A percentile compares a stretch with the other conserved stretches of the same genome.
Evolutionary conservation across 495 filamentous ascomycete species (phyloP).

Genomic region (Penicillium angulare): DNA sequence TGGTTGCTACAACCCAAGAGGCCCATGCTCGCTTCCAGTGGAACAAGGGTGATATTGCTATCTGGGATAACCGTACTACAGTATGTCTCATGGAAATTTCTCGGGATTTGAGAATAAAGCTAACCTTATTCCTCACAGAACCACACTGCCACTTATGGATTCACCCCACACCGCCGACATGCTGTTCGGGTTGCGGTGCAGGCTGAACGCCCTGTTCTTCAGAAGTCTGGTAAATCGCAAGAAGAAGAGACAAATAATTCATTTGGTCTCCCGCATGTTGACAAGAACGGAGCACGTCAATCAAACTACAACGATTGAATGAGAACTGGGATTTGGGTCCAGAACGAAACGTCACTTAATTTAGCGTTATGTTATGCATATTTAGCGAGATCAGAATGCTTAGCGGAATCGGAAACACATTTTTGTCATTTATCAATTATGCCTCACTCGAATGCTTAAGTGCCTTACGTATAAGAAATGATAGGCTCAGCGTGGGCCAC

Average conservation of each 20-base stretch:
- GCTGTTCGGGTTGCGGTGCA: constrained; percentile 60
- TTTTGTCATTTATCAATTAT: no score
- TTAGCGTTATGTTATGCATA: neutral
- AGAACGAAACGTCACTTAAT: neutral
- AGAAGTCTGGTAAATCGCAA: constrained; percentile 54
- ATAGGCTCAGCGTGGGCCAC: no score
- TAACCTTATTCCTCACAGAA: constrained; percentile 40
- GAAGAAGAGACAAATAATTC: constrained; percentile 54
- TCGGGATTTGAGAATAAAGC: no score
- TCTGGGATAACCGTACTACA: constrained; percentile 74
- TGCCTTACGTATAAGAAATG: neutral
- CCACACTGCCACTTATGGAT: constrained; percentile 60
- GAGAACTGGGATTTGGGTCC: neutral
- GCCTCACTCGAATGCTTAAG: neutral
- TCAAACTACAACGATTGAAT: constrained; percentile 64
- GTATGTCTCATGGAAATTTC: no score
- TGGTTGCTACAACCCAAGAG: constrained; percentile 63
- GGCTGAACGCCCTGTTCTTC: constrained; percentile 55
- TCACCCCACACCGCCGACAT: constrained; percentile 61
- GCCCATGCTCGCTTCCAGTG: constrained; percentile 70
- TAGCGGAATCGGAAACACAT: no score
- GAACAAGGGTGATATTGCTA: constrained; percentile 65
- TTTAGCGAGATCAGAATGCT: constrained; percentile 5
- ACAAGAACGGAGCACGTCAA: constrained; percentile 60
- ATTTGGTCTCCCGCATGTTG: constrained; percentile 51